phyloP scores from a whole-genome alignment of 1,284 basidiomycete genomes.

The Baeospora myosura region DNA sequence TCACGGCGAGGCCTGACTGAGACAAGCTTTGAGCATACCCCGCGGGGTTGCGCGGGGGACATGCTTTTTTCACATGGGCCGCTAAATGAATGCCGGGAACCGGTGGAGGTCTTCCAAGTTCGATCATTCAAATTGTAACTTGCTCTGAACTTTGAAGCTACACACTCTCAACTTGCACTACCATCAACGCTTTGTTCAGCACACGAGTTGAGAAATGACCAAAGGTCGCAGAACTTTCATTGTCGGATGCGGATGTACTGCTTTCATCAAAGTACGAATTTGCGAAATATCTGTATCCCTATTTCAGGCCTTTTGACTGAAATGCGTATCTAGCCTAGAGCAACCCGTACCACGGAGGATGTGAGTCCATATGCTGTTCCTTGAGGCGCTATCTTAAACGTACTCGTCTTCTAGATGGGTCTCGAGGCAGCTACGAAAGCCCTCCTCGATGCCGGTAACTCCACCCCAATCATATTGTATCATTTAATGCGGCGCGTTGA shows the following conservation, averaged over 20 bases:
- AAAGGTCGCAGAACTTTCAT: conserved; percentile 55
- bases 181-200: neutral
- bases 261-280: conserved; percentile 63
- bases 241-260: conserved; percentile 73
- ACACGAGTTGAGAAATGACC: neutral
- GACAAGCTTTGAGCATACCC: neutral
- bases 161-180: neutral
- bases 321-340: conserved; percentile 53
- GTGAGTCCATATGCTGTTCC: conserved; percentile 29
- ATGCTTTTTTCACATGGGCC: neutral
- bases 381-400: neutral
- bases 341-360: conserved; percentile 57
- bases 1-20: neutral
- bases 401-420: conserved; percentile 47
- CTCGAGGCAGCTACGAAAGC: conserved; percentile 82
- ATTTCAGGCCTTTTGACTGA: neutral
- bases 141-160: too few relatives aligned
- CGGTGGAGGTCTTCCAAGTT: neutral
- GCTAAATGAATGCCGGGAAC: neutral
- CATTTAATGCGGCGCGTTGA: neutral
- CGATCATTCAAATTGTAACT: too few relatives aligned
- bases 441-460: conserved; percentile 70
- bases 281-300: neutral
- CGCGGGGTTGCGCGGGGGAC: neutral
- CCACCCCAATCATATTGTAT: neutral